phyloP scores from a whole-genome alignment of 768 basidiomycete species.

The Lanmaoa pseudosensibilis region DNA sequence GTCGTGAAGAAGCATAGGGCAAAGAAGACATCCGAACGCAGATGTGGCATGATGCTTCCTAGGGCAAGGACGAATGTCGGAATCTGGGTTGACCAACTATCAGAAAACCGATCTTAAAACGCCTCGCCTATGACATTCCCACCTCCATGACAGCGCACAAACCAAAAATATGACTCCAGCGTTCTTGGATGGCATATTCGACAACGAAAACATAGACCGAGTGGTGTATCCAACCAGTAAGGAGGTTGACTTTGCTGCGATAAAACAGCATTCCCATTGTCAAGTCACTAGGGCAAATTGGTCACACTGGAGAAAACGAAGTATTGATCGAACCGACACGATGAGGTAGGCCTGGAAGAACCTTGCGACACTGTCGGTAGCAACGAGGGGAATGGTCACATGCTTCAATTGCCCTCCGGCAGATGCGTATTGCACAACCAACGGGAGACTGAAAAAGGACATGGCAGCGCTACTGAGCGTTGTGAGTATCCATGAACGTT shows the following conservation, averaged over 20 bases:
- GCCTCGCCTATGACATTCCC: conserved; percentile 2
- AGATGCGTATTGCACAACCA: conserved; percentile 31
- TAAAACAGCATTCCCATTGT: conserved; percentile 47
- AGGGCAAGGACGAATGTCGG: conserved; percentile 56
- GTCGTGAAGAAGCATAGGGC: conserved; percentile 50
- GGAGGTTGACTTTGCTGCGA: conserved; percentile 44
- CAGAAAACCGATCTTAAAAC: background rate
- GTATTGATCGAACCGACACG: conserved; percentile 25
- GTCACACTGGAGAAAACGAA: conserved; percentile 10
- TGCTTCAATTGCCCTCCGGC: conserved; percentile 29
- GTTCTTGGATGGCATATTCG: conserved; percentile 36
- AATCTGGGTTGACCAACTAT: conserved; percentile 31
- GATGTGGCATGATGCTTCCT: conserved; percentile 41
- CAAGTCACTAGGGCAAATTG: conserved; percentile 40
- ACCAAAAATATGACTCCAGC: conserved; percentile 45
- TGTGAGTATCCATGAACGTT: conserved; percentile 51
- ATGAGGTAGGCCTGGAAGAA: conserved; percentile 51
- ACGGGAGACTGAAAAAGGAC: conserved; percentile 43
- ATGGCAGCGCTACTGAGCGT: conserved; percentile 40
- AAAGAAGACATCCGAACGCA: conserved; percentile 52
- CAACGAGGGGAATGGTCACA: conserved; percentile 20
- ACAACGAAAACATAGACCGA: conserved; percentile 42
- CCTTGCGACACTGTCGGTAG: conserved; percentile 29
- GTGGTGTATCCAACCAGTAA: conserved; percentile 60
- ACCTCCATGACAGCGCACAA: conserved; percentile 51